Evolutionary conservation across 495 filamentous ascomycete species (phyloP).

Genomic region (Aspergillus carlsbadensis): DNA sequence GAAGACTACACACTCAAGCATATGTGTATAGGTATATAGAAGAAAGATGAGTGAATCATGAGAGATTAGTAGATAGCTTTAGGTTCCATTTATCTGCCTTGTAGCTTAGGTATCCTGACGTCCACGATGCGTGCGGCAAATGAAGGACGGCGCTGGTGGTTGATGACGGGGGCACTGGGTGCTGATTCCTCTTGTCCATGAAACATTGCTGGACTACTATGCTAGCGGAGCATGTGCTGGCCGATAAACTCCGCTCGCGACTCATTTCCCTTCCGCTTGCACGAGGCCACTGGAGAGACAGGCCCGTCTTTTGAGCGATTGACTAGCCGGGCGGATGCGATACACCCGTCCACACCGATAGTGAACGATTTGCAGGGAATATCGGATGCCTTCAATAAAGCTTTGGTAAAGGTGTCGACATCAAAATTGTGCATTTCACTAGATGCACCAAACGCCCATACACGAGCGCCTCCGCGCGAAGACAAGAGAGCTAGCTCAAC

Average conservation of each 20-base stretch:
- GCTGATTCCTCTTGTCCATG: neutral
- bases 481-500: slow-evolving; percentile 42
- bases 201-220: neutral
- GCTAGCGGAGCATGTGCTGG: slow-evolving; percentile 18
- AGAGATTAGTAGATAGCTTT: slow-evolving; percentile 18
- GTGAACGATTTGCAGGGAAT: slow-evolving; percentile 27
- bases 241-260: slow-evolving; percentile 25
- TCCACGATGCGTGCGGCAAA: slow-evolving; percentile 45
- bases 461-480: slow-evolving; percentile 32
- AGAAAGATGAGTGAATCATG: slow-evolving; percentile 6
- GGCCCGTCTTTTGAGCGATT: slow-evolving; percentile 11
- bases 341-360: slow-evolving; percentile 30
- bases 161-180: neutral
- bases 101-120: slow-evolving; percentile 39
- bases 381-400: slow-evolving; percentile 8
- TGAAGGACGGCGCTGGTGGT: slow-evolving; percentile 25
- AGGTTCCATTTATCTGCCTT: slow-evolving; percentile 23
- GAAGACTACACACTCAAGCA: neutral
- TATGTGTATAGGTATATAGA: neutral
- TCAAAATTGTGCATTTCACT: slow-evolving; percentile 36
- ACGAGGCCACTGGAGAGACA: slow-evolving; percentile 10
- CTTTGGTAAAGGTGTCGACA: slow-evolving; percentile 33
- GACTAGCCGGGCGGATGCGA: slow-evolving; percentile 21
- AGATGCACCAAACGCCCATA: slow-evolving; percentile 41
- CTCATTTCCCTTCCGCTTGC: slow-evolving; percentile 33